Evolutionary conservation across 352 stramenopile species (phyloP), one percentile per base, ranked within the genome.

Genomic region (Peronospora farinosa): DNA sequence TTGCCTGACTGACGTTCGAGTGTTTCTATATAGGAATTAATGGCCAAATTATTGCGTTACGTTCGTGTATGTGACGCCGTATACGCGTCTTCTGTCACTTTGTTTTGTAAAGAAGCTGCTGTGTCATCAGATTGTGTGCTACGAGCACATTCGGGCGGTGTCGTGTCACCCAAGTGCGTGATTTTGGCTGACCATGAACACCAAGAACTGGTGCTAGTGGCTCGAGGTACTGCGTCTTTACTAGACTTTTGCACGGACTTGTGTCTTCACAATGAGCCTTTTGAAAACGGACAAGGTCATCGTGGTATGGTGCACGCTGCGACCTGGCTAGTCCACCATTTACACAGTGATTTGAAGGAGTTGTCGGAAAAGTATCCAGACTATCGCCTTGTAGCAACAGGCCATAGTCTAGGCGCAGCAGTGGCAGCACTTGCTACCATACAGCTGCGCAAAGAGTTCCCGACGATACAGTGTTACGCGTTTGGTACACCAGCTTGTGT

Each of bases 181-280:
- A 54, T 91, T 33, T 40, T 91, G 25, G 61, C 69, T 7, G 65
- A 87, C 44, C 70, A 91, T 52, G 66, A 67, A 12, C 57, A 64
- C 6, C 52, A 49, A 0, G 73, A 89, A 45, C 67, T 93, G 19
- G 57, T 89, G 28, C 55, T 88, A 1, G 74, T 70, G 15, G 63
- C 85, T 21, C 78, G 81, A 9, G 81, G 81, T 31, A 86, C 77
- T 3, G 77, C 81, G 21, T 86, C 77, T 16, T 71, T 92, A 28
- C 51, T 90, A 42, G 81, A 92, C 54, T 92, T 92, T 44, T 86
- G 74, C 48, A 92, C 79, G 1, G 81, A 92, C 32, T 41, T 92
- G 35, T 88, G 77, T 49, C 67, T 92, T 36, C 61, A 83, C 38
- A 88, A 86, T 51, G 81, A 90, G 53, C 66, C 78, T 2, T 90